Percentiles rank a stretch among this genome's conserved stretches.
phyloP scores from a whole-genome alignment of 2,329 filamentous ascomycete species.

The Diaporthe capsici region DNA sequence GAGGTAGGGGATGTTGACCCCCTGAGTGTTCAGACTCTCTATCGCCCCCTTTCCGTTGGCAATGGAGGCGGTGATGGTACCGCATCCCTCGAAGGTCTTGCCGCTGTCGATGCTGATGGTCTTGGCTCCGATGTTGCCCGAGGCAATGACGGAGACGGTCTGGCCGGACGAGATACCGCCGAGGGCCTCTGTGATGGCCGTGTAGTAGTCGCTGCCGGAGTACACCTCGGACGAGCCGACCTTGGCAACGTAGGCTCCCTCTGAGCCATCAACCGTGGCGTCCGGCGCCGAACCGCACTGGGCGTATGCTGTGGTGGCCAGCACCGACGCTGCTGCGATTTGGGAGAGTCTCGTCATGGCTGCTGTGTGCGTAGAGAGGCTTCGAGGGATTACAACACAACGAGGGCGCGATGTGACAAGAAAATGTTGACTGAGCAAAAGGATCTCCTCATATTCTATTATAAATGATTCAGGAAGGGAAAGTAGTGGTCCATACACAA shows the following conservation, averaged over 20 bases:
- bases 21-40: constrained; percentile 62
- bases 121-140: constrained; percentile 66
- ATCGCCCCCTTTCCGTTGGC: constrained; percentile 65
- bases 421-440: too few species aligned
- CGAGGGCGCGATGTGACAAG: background rate
- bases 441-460: background rate
- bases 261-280: constrained; percentile 61
- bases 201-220: constrained; percentile 65
- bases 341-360: constrained; percentile 20
- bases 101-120: constrained; percentile 66
- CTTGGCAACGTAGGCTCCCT: constrained; percentile 59
- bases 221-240: constrained; percentile 62
- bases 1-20: constrained; percentile 68
- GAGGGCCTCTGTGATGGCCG: constrained; percentile 68
- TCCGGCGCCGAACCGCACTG: constrained; percentile 65
- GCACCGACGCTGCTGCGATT: constrained; percentile 46
- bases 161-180: constrained; percentile 66
- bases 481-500: background rate
- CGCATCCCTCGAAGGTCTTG: constrained; percentile 71
- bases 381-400: background rate
- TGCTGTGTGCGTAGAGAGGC: background rate
- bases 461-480: background rate
- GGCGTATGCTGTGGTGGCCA: constrained; percentile 55
- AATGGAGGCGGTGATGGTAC: constrained; percentile 64
- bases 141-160: constrained; percentile 67